Evolutionary conservation across 2,329 filamentous ascomycete genomes (phyloP).

Genomic region (Xylariaceae sp.): DNA sequence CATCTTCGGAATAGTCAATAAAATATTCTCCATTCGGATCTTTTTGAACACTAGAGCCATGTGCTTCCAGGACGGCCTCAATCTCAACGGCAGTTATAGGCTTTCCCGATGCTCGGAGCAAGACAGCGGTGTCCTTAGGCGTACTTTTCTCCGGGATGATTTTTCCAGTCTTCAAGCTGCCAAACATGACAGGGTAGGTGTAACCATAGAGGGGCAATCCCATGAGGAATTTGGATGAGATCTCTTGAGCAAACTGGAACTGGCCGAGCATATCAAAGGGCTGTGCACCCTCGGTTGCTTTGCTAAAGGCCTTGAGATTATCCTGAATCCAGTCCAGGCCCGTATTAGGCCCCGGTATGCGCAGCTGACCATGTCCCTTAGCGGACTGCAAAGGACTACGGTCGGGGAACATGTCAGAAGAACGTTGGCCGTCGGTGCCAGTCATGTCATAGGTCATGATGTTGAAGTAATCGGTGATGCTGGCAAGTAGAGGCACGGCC

Average conservation of each 20-base stretch:
- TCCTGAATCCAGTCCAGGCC: neutral
- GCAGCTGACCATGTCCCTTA: neutral
- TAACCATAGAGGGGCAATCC: slow-evolving; percentile 21
- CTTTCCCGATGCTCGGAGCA: neutral
- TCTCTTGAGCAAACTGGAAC: slow-evolving; percentile 5
- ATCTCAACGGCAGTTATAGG: neutral
- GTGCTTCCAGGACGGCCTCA: neutral
- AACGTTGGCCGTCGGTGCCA: slow-evolving; percentile 14
- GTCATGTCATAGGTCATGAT: slow-evolving; percentile 24
- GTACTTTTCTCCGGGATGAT: neutral
- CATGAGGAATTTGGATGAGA: slow-evolving; percentile 16
- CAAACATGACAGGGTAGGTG: slow-evolving; percentile 15
- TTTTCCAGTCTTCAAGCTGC: neutral
- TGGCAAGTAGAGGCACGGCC: slow-evolving; percentile 13
- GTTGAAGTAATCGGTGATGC: slow-evolving; percentile 19
- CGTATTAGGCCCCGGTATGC: neutral
- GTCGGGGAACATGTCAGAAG: neutral
- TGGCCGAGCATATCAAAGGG: neutral
- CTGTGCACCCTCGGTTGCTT: neutral
- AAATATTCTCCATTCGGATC: neutral
- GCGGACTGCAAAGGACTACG: neutral
- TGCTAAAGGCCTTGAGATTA: neutral
- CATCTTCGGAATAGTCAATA: neutral
- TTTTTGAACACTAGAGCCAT: neutral
- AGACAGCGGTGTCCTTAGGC: neutral